Conservation (phyloP, 331 rosid species). For the Malus hybrid region DNA sequence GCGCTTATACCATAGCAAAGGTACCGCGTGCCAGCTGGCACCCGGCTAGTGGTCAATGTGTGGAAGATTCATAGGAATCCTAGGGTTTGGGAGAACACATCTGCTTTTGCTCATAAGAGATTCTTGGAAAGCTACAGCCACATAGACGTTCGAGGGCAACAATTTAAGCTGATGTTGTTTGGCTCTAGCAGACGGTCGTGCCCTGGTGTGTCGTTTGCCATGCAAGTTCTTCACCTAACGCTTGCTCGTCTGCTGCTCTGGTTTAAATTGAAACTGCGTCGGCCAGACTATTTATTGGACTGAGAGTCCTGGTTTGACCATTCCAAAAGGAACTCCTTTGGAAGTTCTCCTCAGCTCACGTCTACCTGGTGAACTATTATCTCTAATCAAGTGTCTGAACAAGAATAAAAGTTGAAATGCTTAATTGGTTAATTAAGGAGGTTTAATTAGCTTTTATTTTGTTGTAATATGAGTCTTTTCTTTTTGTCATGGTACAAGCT, state of each 20-base stretch:
- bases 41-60: constrained; percentile 38
- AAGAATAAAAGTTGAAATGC: no score
- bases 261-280: not conserved
- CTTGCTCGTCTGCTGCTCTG: not conserved
- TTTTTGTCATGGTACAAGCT: constrained; percentile 6
- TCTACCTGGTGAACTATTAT: not conserved
- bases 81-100: constrained; percentile 25
- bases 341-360: not conserved
- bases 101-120: not conserved
- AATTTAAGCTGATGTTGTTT: constrained; percentile 42
- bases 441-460: not conserved
- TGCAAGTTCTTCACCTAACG: constrained; percentile 23
- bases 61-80: constrained; percentile 59
- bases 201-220: constrained; percentile 42
- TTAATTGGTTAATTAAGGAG: not conserved
- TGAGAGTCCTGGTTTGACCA: not conserved
- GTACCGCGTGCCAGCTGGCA: constrained; percentile 40
- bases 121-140: not conserved
- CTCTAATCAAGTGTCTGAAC: not conserved
- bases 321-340: constrained; percentile 1
- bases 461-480: not conserved
- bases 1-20: constrained; percentile 37
- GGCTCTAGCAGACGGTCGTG: constrained; percentile 43
- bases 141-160: not conserved
- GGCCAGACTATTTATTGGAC: not conserved